phyloP scores from a whole-genome alignment of 345 rosid genomes.

The Triadica sebifera region DNA sequence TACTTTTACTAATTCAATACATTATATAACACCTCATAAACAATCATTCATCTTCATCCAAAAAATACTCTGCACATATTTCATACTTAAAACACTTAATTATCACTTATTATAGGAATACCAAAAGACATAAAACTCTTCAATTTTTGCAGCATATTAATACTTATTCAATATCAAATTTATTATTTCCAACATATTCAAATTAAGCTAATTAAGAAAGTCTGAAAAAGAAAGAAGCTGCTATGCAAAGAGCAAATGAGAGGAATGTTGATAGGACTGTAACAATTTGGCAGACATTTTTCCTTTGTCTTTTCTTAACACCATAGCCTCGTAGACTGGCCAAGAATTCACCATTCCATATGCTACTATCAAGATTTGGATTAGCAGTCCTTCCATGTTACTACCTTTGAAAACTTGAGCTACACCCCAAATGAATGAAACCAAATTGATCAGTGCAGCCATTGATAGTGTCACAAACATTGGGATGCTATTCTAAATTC shows the following conservation, averaged over 20 bases:
- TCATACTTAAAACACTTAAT: no score
- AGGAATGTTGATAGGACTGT: slow-evolving; percentile 30
- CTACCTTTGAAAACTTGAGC: slow-evolving; percentile 3
- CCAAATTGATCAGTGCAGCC: slow-evolving; percentile 51
- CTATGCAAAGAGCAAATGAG: slow-evolving; percentile 24
- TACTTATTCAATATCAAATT: no score
- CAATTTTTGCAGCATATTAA: no score
- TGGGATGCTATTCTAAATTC: slow-evolving; percentile 61
- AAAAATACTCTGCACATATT: no score
- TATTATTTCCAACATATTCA: no score
- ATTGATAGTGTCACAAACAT: slow-evolving; percentile 46
- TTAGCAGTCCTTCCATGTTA: slow-evolving; percentile 22
- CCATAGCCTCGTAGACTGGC: slow-evolving; percentile 63
- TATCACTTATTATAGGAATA: no score
- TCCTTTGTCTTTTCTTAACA: slow-evolving; percentile 56
- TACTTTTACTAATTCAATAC: no score
- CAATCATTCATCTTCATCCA: no score
- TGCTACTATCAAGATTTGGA: slow-evolving; percentile 44
- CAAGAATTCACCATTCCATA: slow-evolving; percentile 46
- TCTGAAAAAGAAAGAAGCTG: slow-evolving; percentile 14
- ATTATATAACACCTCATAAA: no score
- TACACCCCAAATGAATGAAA: slow-evolving; percentile 35
- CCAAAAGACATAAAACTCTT: no score
- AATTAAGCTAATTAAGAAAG: no score
- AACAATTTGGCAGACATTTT: slow-evolving; percentile 36